Base-by-base conservation (phyloP, 495 filamentous ascomycete genomes). In the Aspergillus nidulans region DNA sequence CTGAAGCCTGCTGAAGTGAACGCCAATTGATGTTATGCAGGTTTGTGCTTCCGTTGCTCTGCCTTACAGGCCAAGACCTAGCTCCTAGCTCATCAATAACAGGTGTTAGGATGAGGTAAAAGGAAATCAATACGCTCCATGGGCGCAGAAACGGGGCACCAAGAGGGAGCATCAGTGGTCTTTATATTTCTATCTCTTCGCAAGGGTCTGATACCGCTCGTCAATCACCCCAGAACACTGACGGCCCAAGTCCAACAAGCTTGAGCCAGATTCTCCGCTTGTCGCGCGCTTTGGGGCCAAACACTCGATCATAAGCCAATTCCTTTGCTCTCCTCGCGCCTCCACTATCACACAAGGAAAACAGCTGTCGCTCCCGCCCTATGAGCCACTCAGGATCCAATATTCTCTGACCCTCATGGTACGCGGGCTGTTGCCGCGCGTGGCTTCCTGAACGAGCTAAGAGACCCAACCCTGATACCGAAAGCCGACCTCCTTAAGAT, bases 391-490 rank as follows among this genome's bases (percentile, higher is more conserved):
- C 45, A 26, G 36, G 7, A 16, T 10, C 8, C 32, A 25, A 16
- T 36, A 40, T 48, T 16, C 34, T 49, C 16, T 40, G 40, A 10
- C 32, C 26, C 39, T 52, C 34, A 6, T 52, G 54, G 51, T 57
- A 58, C 46, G 55, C 47, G 42, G 30, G 36, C 23, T 21, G 38
- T 55, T 57, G 39, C 50, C 55, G 59, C 59, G 59, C 54, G 54
- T 50, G 32, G 49, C 41, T 26, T 46, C 52, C 25, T 28, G 21
- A 34, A 40, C 39, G 23, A 42, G 30, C 50, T 42, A 44, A 39
- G 21, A n/a, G 38, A 16, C 15, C 43, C 40, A 26, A 47, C 34
- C 34, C 45, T 38, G 30, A 45, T 20, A n/a, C 43, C 40, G 20
- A 54, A 46, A 44, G 19, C 15, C 24, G 24, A 16, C 24, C 30